Evolutionary conservation across 371 early-diverging fungal species (phyloP).

Genomic region (Cokeromyces recurvatus): DNA sequence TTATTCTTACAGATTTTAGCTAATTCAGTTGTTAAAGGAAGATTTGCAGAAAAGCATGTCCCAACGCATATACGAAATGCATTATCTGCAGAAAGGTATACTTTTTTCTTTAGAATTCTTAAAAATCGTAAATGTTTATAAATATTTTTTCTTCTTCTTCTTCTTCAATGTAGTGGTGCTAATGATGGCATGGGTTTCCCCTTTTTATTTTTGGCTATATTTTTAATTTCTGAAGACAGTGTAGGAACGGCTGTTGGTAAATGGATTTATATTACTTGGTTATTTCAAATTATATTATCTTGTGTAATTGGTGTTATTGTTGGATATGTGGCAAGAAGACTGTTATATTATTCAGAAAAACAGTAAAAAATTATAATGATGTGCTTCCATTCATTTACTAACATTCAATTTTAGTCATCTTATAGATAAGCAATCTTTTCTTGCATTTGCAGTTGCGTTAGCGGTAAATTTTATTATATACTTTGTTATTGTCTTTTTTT

Average conservation of each 20-base stretch:
- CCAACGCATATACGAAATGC: conserved; percentile 83
- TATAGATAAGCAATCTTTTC: conserved; percentile 90
- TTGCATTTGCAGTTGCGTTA: conserved; percentile 87
- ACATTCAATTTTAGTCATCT: conserved; percentile 44
- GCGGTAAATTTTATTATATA: conserved; percentile 50
- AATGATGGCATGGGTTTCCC: conserved; percentile 89
- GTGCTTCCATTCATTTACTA: not conserved
- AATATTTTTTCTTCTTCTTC: not conserved
- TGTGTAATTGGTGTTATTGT: conserved; percentile 73
- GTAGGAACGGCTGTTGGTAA: conserved; percentile 66
- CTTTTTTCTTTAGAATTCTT: not conserved
- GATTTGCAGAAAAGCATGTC: conserved; percentile 92
- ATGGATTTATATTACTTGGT: conserved; percentile 74
- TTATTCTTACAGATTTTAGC: conserved; percentile 64
- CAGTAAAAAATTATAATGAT: conserved; percentile 22
- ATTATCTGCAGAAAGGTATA: conserved; percentile 80
- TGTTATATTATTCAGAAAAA: conserved; percentile 70
- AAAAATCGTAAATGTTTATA: not conserved
- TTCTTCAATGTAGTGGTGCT: conserved; percentile 52
- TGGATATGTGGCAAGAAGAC: conserved; percentile 70
- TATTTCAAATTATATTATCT: conserved; percentile 76
- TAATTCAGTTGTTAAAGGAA: conserved; percentile 92
- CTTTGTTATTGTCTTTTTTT: not conserved
- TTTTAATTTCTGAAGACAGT: conserved; percentile 52
- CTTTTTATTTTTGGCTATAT: conserved; percentile 82